phyloP scores from a whole-genome alignment of 495 filamentous ascomycete species.

The Aspergillus nanangensis region DNA sequence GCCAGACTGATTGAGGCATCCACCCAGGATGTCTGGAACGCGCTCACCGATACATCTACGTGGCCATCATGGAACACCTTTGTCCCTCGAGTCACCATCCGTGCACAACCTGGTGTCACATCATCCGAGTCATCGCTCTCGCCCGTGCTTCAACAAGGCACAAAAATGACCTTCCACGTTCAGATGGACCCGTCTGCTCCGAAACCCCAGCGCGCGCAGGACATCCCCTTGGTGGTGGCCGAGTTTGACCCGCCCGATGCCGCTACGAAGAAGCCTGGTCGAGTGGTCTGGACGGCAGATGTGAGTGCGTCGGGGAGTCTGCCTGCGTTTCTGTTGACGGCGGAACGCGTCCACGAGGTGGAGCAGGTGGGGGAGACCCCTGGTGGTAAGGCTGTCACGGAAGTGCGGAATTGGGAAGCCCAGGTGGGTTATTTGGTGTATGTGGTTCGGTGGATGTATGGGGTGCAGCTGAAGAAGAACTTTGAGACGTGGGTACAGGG shows the following conservation, averaged over 20 bases:
- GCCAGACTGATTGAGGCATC: conserved; percentile 31
- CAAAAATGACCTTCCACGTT: conserved; percentile 38
- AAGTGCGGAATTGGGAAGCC: conserved; percentile 42
- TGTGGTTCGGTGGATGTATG: conserved; percentile 37
- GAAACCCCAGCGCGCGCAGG: conserved; percentile 22
- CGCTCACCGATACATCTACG: conserved; percentile 36
- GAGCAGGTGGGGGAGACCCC: conserved; percentile 20
- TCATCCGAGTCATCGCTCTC: conserved; percentile 10
- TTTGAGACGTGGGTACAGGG: conserved; percentile 38
- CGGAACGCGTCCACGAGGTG: conserved; percentile 40
- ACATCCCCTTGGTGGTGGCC: conserved; percentile 21
- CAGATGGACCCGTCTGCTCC: conserved; percentile 34
- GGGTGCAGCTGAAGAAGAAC: conserved; percentile 22
- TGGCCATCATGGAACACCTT: conserved; percentile 43
- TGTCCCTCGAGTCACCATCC: conserved; percentile 36
- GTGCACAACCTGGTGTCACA: conserved; percentile 23
- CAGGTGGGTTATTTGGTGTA: conserved; percentile 36
- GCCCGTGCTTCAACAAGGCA: conserved; percentile 28
- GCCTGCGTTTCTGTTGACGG: conserved; percentile 23
- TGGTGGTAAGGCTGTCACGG: conserved; percentile 18
- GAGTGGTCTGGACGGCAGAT: conserved; percentile 35
- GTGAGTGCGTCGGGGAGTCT: conserved; percentile 21
- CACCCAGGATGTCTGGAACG: conserved; percentile 27
- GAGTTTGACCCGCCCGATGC: conserved; percentile 26
- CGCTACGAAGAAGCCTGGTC: conserved; percentile 15